Conservation (phyloP, 2,329 filamentous ascomycete genomes). For the Beauveria rudraprayagi region DNA sequence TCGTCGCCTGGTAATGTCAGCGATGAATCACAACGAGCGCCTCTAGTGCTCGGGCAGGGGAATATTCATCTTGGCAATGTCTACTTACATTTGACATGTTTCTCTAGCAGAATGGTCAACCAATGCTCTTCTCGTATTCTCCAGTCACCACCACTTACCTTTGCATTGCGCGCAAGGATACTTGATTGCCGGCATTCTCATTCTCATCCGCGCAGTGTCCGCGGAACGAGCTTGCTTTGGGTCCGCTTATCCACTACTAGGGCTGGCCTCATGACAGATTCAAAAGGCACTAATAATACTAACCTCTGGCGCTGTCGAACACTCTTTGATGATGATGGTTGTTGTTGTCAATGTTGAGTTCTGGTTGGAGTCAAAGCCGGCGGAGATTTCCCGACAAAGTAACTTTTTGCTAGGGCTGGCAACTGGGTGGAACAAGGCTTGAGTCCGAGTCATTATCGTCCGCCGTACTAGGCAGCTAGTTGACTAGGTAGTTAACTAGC, state of each 20-base stretch:
- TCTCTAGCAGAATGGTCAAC: conserved; percentile 14
- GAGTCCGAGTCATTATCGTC: background rate
- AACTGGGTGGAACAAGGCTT: background rate
- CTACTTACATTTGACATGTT: conserved; percentile 19
- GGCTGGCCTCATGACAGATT: background rate
- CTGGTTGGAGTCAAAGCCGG: background rate
- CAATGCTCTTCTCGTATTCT: background rate
- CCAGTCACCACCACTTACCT: conserved; percentile 13
- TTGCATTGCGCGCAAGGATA: conserved; percentile 19
- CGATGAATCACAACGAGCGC: background rate
- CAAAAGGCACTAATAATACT: background rate
- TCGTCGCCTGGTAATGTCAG: conserved; percentile 26
- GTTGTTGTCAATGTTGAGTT: conserved; percentile 1
- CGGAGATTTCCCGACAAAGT: conserved; percentile 10
- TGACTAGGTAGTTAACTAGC: background rate
- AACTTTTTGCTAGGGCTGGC: background rate
- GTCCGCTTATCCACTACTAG: background rate
- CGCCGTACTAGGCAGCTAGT: background rate
- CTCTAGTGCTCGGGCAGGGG: background rate
- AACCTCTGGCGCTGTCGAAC: background rate
- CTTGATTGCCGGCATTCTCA: conserved; percentile 17
- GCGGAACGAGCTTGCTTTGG: background rate
- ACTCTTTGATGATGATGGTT: background rate
- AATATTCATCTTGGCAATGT: too few species aligned
- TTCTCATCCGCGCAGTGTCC: background rate